Evolutionary conservation across 352 stramenopile species (phyloP).

Genomic region (Globisporangium mamillatum): DNA sequence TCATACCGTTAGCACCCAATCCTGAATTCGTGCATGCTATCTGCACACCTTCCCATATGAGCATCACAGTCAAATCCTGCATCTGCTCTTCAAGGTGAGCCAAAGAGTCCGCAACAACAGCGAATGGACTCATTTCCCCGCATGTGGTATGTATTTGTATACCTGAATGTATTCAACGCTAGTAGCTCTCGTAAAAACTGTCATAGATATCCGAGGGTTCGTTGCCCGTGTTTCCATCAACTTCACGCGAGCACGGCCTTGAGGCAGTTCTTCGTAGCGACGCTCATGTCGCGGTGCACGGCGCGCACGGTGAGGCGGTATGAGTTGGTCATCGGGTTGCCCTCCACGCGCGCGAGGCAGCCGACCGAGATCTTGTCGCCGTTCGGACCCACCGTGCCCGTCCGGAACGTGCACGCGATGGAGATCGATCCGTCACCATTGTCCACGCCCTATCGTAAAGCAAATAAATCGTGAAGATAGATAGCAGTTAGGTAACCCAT

Average conservation of each 20-base stretch:
- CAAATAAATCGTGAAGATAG: background rate
- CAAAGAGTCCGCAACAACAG: background rate
- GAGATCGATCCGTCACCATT: constrained; percentile 88
- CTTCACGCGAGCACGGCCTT: constrained; percentile 45
- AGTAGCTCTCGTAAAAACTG: background rate
- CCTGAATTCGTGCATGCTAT: too few relatives aligned
- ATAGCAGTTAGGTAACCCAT: background rate
- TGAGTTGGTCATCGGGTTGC: constrained; percentile 67
- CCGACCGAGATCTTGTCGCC: constrained; percentile 94
- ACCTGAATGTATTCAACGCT: background rate
- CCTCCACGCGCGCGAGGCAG: constrained; percentile 90
- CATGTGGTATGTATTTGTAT: background rate
- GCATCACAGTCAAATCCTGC: background rate
- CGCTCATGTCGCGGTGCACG: constrained; percentile 85
- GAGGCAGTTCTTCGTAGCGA: constrained; percentile 68
- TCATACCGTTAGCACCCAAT: too few relatives aligned
- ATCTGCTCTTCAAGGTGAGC: background rate
- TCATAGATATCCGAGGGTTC: background rate
- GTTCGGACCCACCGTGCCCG: constrained; percentile 80
- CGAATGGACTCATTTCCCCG: background rate
- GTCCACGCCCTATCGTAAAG: constrained; percentile 38
- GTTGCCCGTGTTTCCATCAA: background rate
- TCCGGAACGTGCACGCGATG: constrained; percentile 89
- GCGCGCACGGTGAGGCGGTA: constrained; percentile 92
- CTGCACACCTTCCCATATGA: too few relatives aligned